Conservation (phyloP, 768 basidiomycete genomes). For the Auriscalpium orientale region DNA sequence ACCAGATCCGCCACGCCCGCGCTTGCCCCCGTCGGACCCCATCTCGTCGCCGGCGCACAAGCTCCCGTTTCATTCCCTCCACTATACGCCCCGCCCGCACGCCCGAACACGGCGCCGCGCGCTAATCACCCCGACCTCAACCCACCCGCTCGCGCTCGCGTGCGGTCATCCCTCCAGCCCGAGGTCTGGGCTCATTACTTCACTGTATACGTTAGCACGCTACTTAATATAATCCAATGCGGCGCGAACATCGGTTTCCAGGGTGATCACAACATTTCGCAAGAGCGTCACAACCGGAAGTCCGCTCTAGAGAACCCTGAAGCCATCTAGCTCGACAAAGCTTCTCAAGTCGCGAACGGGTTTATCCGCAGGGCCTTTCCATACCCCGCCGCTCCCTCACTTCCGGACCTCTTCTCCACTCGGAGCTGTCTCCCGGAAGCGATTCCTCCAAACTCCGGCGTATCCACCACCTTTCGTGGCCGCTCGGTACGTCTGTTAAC, state of each 20-base stretch:
- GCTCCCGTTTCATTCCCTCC: background rate
- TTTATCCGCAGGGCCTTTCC: slow-evolving; percentile 15
- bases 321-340: slow-evolving; percentile 7
- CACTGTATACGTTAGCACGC: slow-evolving; percentile 8
- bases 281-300: slow-evolving; percentile 14
- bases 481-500: slow-evolving; percentile 13
- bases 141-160: background rate
- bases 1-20: background rate
- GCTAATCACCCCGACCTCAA: slow-evolving; percentile 6
- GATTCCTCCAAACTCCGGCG: slow-evolving; percentile 9
- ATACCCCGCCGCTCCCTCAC: slow-evolving; percentile 9
- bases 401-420: slow-evolving; percentile 19
- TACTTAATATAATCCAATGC: slow-evolving; percentile 9
- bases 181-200: slow-evolving; percentile 9
- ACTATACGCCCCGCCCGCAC: background rate
- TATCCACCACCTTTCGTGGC: slow-evolving; percentile 19
- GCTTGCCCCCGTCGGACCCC: background rate
- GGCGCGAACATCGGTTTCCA: slow-evolving; percentile 5
- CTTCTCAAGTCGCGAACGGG: slow-evolving; percentile 7
- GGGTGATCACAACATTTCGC: background rate
- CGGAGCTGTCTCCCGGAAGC: slow-evolving; percentile 15
- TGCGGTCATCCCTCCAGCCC: slow-evolving; percentile 2
- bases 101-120: slow-evolving; percentile 12
- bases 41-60: background rate
- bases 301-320: slow-evolving; percentile 10